A percentile compares a stretch with the other conserved stretches of the same genome.
Evolutionary conservation across 2,329 filamentous ascomycete species (phyloP).

Genomic region (Monosporascus sp.): DNA sequence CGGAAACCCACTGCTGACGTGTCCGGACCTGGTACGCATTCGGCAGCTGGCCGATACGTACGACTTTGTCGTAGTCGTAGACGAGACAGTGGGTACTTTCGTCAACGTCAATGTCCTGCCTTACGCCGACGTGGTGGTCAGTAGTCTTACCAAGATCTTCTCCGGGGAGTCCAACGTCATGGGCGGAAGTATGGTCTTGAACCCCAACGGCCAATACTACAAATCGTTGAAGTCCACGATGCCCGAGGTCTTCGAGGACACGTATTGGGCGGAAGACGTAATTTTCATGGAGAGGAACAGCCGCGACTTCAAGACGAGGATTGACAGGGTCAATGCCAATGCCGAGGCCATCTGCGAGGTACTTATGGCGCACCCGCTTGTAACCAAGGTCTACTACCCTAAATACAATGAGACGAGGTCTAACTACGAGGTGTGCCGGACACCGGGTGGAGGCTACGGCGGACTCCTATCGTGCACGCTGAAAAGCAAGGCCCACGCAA

Average conservation of each 20-base stretch:
- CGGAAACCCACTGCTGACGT: conserved; percentile 80
- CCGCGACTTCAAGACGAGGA: conserved; percentile 78
- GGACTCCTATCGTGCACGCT: conserved; percentile 85
- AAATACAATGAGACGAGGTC: conserved; percentile 64
- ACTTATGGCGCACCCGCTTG: conserved; percentile 52
- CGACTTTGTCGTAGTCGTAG: conserved; percentile 84
- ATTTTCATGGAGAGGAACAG: conserved; percentile 96
- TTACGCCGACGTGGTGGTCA: conserved; percentile 85
- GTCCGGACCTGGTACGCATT: conserved; percentile 80
- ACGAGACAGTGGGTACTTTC: conserved; percentile 96
- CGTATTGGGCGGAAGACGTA: conserved; percentile 89
- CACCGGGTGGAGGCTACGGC: conserved; percentile 76
- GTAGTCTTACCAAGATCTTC: conserved; percentile 94
- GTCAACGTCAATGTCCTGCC: conserved; percentile 91
- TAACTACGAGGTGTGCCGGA: conserved; percentile 74
- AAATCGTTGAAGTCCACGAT: conserved; percentile 60
- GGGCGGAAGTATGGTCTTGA: conserved; percentile 71
- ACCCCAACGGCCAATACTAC: conserved; percentile 67
- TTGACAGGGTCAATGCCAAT: conserved; percentile 79
- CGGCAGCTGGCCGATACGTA: conserved; percentile 72
- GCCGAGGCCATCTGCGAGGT: conserved; percentile 77
- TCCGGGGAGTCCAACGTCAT: conserved; percentile 98
- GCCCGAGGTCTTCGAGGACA: conserved; percentile 69
- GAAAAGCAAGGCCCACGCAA: conserved; percentile 60
- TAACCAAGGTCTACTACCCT: conserved; percentile 83